These are phyloP conservation scores for Candida tetrigidarum DNA, from an alignment of 1,139 yeast species.

Conservation along the genomic window DNA sequence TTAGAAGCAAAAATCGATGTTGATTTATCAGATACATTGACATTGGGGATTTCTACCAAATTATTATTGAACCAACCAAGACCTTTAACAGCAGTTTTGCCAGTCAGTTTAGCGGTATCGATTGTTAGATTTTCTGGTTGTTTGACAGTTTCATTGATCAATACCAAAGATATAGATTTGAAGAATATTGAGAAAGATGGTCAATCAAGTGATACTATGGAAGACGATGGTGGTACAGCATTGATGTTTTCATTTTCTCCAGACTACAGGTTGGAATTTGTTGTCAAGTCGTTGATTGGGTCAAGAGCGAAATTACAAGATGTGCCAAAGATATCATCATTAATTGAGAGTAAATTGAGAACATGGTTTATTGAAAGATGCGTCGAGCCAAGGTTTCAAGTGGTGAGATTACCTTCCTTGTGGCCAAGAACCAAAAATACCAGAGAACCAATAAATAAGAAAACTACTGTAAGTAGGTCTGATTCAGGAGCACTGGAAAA, in stretches of 20 bases:
- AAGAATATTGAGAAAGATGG: conserved; percentile 8
- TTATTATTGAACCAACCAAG: conserved; percentile 83
- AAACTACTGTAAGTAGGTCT: conserved; percentile 9
- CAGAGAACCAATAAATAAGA: conserved; percentile 35
- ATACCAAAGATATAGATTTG: conserved; percentile 41
- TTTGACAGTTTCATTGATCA: conserved; percentile 74
- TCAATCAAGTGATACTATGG: conserved; percentile 3
- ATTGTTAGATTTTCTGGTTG: conserved; percentile 95
- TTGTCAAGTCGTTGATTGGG: conserved; percentile 85
- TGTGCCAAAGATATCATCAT: conserved; percentile 86
- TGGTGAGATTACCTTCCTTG: conserved; percentile 78
- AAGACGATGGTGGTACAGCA: conserved; percentile 56
- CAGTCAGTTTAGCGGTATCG: conserved; percentile 82
- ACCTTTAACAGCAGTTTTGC: conserved; percentile 82
- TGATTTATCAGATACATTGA: conserved; percentile 86
- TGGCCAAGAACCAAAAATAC: conserved; percentile 91
- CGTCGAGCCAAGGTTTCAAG: conserved; percentile 91
- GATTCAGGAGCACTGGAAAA: conserved; percentile 3
- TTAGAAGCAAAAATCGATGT: conserved; percentile 94
- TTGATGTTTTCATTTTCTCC: conserved; percentile 90
- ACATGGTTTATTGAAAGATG: conserved; percentile 93
- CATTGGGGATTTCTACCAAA: conserved; percentile 87
- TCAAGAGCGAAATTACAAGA: conserved; percentile 91
- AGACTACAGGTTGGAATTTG: conserved; percentile 86
- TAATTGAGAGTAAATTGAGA: conserved; percentile 80